Evolutionary conservation across 192 early-diverging fungal genomes (phyloP).

Genomic region (Backusella psychrophila): DNA sequence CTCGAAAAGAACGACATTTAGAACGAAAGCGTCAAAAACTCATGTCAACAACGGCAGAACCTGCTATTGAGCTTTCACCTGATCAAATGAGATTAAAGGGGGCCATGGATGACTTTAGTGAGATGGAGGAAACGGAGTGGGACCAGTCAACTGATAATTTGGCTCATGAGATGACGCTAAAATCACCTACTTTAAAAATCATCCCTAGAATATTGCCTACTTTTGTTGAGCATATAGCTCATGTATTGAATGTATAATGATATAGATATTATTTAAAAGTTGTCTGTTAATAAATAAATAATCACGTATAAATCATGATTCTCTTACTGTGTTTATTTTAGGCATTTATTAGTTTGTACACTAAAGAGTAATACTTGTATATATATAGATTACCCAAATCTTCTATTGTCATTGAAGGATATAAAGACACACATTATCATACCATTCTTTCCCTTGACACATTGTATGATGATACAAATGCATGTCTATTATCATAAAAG

Average conservation of each 20-base stretch:
- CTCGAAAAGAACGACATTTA: constrained; percentile 34
- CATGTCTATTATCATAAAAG: no score
- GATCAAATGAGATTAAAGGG: constrained; percentile 1
- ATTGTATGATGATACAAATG: no score
- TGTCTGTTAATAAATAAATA: no score
- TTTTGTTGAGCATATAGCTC: constrained; percentile 14
- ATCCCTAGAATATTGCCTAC: constrained; percentile 24
- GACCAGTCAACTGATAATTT: neutral
- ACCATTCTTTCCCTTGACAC: no score
- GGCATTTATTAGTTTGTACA: no score
- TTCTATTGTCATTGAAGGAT: no score
- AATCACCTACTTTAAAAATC: constrained; percentile 16
- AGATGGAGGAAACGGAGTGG: constrained; percentile 17
- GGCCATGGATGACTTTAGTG: constrained; percentile 44
- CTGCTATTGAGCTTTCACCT: neutral
- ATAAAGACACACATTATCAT: no score
- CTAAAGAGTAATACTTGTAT: no score
- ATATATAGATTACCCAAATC: no score
- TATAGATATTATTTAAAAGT: neutral
- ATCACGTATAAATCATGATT: neutral
- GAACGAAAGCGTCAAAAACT: constrained; percentile 35
- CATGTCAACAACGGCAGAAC: constrained; percentile 12
- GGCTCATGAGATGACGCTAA: constrained; percentile 13
- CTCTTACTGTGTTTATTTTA: neutral
- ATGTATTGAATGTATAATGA: constrained; percentile 1